A percentile compares a stretch with the other conserved stretches of the same genome.
Evolutionary conservation across 2,329 filamentous ascomycete species (phyloP).

Genomic region (Aspergillus latus): DNA sequence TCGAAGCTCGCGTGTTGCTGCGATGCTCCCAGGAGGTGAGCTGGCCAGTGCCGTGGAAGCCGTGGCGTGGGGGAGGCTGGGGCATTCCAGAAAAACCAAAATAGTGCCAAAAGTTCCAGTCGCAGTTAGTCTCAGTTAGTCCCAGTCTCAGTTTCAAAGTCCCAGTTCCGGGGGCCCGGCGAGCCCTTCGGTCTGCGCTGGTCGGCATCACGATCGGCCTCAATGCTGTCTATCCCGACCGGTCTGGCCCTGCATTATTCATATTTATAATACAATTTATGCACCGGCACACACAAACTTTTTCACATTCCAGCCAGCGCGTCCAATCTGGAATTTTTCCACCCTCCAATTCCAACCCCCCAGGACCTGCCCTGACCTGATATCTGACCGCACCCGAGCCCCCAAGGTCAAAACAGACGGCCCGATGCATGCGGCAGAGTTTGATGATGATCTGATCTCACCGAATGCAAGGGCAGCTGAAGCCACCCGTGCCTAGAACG

Average conservation of each 20-base stretch:
- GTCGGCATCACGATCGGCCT: too few species aligned
- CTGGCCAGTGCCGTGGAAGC: too few species aligned
- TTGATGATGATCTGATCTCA: not conserved
- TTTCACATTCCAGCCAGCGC: not conserved
- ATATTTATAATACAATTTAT: not conserved
- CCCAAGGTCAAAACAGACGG: not conserved
- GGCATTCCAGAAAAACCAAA: too few species aligned
- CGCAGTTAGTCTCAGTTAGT: not conserved
- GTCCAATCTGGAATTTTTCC: too few species aligned
- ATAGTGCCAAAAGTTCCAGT: too few species aligned
- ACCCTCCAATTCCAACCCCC: not conserved
- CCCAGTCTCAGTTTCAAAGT: not conserved
- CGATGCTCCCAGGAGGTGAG: too few species aligned
- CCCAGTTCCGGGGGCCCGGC: not conserved
- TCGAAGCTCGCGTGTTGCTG: too few species aligned
- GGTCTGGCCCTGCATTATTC: not conserved
- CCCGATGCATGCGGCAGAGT: not conserved
- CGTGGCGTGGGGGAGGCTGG: too few species aligned
- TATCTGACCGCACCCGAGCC: too few species aligned
- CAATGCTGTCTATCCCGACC: not conserved
- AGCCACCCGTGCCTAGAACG: not conserved
- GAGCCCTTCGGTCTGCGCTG: not conserved
- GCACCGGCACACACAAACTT: not conserved
- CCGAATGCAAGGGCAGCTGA: not conserved
- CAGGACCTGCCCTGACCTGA: too few species aligned